Conservation (phyloP, 306 rosid genomes). For the Senna siamea region DNA sequence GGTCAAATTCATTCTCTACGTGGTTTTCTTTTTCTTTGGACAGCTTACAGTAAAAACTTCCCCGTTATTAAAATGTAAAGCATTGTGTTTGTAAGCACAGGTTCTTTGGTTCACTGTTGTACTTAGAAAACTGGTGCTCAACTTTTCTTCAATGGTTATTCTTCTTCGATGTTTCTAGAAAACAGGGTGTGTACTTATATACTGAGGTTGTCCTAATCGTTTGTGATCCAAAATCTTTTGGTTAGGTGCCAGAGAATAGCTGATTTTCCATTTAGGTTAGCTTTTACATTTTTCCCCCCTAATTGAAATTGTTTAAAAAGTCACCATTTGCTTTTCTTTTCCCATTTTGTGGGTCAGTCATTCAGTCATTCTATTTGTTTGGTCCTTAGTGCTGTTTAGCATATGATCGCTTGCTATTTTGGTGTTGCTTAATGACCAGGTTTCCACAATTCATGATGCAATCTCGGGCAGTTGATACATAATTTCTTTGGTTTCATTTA, state of each 20-base stretch:
- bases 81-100: no score
- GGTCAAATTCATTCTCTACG: no score
- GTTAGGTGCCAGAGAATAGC: not conserved
- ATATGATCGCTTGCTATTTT: no score
- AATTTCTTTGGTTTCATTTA: no score
- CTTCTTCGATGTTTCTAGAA: slow-evolving; percentile 21
- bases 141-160: not conserved
- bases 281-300: not conserved
- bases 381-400: no score
- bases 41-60: not conserved
- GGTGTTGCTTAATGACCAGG: no score
- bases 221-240: not conserved
- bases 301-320: not conserved
- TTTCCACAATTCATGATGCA: no score
- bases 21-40: not conserved
- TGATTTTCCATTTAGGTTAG: not conserved
- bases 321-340: not conserved
- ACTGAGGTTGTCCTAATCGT: not conserved
- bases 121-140: slow-evolving; percentile 9
- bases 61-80: not conserved
- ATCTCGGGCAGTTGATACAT: no score
- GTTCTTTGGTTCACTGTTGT: no score
- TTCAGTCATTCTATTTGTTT: no score
- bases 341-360: not conserved
- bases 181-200: slow-evolving; percentile 1